phyloP scores from a whole-genome alignment of 2,329 filamentous ascomycete genomes.

The Chrysosporium keratinophilum region DNA sequence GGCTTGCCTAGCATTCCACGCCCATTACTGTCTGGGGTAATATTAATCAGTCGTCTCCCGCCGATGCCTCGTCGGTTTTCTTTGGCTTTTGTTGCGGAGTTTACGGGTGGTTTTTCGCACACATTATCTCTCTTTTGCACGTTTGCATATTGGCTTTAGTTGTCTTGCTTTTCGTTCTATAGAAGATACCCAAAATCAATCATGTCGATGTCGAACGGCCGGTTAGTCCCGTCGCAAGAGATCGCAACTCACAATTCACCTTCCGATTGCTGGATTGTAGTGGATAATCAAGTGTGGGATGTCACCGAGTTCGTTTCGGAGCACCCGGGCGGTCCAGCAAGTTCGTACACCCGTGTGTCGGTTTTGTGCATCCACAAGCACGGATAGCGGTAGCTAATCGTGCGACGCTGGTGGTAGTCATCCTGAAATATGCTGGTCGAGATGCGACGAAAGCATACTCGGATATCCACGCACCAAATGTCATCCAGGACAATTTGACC shows the following conservation, averaged over 20 bases:
- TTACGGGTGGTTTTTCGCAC: too few species aligned
- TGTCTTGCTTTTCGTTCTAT: neutral
- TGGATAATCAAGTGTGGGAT: slow-evolving; percentile 58
- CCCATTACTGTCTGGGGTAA: neutral
- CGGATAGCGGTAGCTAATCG: neutral
- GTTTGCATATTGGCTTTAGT: neutral
- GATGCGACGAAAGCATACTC: slow-evolving; percentile 39
- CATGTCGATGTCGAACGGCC: slow-evolving; percentile 4
- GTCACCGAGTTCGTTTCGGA: slow-evolving; percentile 55
- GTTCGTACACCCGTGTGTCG: slow-evolving; percentile 9
- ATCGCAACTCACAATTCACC: slow-evolving; percentile 41
- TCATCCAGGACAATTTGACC: slow-evolving; percentile 36
- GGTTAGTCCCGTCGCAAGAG: slow-evolving; percentile 8
- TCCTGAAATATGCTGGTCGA: slow-evolving; percentile 37
- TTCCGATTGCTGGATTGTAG: slow-evolving; percentile 55
- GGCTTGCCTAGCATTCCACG: neutral
- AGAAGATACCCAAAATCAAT: neutral
- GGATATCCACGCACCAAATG: slow-evolving; percentile 39
- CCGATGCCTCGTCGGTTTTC: neutral
- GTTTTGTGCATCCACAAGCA: neutral
- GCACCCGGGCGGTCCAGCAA: slow-evolving; percentile 50
- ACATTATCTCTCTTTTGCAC: too few species aligned
- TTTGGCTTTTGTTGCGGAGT: neutral
- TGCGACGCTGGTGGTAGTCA: slow-evolving; percentile 25
- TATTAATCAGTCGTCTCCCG: neutral